Conservation (phyloP, 192 early-diverging fungal species). For the Podila horticola region DNA sequence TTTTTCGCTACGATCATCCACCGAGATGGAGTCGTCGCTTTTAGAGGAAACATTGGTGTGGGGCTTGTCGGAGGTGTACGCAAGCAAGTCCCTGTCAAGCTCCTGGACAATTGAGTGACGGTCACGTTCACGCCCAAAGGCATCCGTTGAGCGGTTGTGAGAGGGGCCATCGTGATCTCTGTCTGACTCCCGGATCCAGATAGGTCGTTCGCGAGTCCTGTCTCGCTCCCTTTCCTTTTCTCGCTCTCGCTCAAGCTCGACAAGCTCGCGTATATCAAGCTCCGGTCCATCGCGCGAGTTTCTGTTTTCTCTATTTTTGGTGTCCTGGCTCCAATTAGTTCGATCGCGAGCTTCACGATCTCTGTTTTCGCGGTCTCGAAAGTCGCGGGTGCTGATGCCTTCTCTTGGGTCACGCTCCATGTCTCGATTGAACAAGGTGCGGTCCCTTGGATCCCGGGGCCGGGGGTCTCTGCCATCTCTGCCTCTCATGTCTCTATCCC, state of each 20-base stretch:
- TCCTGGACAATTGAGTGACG: constrained; percentile 18
- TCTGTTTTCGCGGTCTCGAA: constrained; percentile 30
- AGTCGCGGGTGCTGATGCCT: constrained; percentile 36
- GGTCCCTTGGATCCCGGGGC: not conserved
- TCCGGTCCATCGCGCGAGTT: constrained; percentile 27
- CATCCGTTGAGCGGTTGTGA: constrained; percentile 9
- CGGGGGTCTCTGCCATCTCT: constrained; percentile 19
- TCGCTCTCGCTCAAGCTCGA: constrained; percentile 41
- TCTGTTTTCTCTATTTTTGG: constrained; percentile 16
- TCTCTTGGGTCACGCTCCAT: constrained; percentile 29
- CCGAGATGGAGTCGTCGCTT: not conserved
- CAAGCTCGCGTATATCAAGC: constrained; percentile 37
- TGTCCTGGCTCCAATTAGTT: constrained; percentile 14
- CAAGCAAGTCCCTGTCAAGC: constrained; percentile 30
- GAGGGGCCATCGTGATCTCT: constrained; percentile 25
- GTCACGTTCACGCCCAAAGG: constrained; percentile 25
- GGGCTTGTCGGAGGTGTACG: constrained; percentile 28
- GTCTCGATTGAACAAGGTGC: not conserved
- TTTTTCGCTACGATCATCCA: not conserved
- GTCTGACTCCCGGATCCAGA: constrained; percentile 29
- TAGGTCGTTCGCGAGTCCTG: constrained; percentile 32
- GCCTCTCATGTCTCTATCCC: constrained; percentile 23
- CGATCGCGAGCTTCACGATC: constrained; percentile 39
- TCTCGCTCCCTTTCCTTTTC: constrained; percentile 28
- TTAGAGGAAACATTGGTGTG: not conserved